These are phyloP conservation scores for Trametes sanguinea DNA, from an alignment of 768 basidiomycete genomes.

Conservation along the genomic window DNA sequence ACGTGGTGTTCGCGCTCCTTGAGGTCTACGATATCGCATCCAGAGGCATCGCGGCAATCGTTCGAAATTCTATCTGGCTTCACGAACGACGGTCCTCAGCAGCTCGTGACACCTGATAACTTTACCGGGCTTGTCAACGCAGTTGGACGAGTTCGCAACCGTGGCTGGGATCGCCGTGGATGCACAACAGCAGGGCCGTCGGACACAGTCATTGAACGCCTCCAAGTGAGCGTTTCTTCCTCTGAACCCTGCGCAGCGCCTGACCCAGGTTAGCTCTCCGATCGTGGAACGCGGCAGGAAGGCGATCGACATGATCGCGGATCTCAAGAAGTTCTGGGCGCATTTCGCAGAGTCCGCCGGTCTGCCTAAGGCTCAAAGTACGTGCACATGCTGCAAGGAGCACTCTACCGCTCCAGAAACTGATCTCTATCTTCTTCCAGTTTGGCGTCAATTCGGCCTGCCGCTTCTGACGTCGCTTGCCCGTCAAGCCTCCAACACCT, in stretches of 20 bases:
- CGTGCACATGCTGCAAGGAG: not conserved
- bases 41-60: conserved; percentile 83
- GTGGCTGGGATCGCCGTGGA: conserved; percentile 65
- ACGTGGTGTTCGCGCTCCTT: conserved; percentile 88
- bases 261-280: conserved; percentile 55
- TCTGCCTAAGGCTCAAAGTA: conserved; percentile 45
- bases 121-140: conserved; percentile 76
- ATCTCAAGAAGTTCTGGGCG: conserved; percentile 67
- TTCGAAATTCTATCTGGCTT: conserved; percentile 76
- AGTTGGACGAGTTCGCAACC: conserved; percentile 84
- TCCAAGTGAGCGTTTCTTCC: conserved; percentile 24
- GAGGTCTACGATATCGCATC: conserved; percentile 80
- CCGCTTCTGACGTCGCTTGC: conserved; percentile 74
- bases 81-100: conserved; percentile 59
- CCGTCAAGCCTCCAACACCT: conserved; percentile 80
- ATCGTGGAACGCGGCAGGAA: conserved; percentile 78
- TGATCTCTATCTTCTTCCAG: conserved; percentile 31
- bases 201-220: conserved; percentile 29
- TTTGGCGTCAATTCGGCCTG: conserved; percentile 77
- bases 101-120: conserved; percentile 73
- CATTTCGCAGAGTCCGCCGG: conserved; percentile 53
- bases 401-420: not conserved
- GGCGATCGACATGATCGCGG: conserved; percentile 78
- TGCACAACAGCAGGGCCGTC: conserved; percentile 48
- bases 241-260: not conserved